Evolutionary conservation across 345 rosid species (phyloP).

Genomic region (Garcia nutans): DNA sequence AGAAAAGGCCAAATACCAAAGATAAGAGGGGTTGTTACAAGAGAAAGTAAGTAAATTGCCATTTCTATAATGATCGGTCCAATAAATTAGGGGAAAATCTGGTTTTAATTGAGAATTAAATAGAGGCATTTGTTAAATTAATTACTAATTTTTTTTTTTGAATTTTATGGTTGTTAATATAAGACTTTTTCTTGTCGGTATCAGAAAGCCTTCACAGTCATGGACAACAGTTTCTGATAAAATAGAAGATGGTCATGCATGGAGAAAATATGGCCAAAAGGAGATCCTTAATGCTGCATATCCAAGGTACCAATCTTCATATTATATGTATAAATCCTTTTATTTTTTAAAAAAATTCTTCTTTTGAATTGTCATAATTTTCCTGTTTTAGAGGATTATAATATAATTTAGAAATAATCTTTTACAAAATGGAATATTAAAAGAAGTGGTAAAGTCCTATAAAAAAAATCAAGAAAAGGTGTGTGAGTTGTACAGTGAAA

Average conservation of each 20-base stretch:
- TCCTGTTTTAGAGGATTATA: not conserved
- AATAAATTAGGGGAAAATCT: too few species aligned
- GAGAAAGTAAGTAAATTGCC: slow-evolving; percentile 53
- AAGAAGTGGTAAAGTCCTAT: not conserved
- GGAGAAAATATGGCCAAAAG: slow-evolving; percentile 97
- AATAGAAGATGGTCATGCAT: slow-evolving; percentile 53
- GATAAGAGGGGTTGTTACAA: slow-evolving; percentile 74
- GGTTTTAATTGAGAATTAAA: too few species aligned
- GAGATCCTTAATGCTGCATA: slow-evolving; percentile 57
- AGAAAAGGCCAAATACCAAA: slow-evolving; percentile 40
- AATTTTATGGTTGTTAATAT: not conserved
- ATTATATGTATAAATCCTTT: too few species aligned
- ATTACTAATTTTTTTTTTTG: too few species aligned
- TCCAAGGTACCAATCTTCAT: slow-evolving; percentile 50
- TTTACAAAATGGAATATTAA: not conserved
- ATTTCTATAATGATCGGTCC: not conserved
- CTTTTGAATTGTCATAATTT: not conserved
- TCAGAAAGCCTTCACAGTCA: slow-evolving; percentile 53
- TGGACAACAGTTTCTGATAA: slow-evolving; percentile 35
- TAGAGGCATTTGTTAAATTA: not conserved
- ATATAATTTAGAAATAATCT: too few species aligned
- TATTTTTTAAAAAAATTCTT: not conserved
- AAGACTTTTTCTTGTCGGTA: not conserved
- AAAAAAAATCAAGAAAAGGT: not conserved
- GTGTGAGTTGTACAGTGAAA: not conserved